Conservation (phyloP, 2,329 filamentous ascomycete species). For the Fusarium equiseti region DNA sequence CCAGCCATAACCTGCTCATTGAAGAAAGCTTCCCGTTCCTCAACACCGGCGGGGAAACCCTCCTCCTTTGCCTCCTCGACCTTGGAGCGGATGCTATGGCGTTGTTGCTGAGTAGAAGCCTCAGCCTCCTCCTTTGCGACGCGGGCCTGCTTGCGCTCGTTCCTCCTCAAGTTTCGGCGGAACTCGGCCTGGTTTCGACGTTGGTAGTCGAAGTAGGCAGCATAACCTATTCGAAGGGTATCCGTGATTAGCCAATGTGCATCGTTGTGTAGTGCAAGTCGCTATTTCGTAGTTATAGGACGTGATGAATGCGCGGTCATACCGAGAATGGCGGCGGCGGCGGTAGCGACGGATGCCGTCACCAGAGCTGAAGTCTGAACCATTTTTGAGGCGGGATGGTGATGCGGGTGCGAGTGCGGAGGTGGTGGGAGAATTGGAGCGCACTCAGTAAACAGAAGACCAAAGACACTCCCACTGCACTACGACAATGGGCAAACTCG, state of each 20-base stretch:
- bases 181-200: slow-evolving; percentile 74
- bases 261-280: slow-evolving; percentile 4
- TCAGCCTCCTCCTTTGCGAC: slow-evolving; percentile 79
- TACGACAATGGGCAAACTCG: slow-evolving; percentile 18
- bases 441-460: slow-evolving; percentile 14
- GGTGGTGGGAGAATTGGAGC: slow-evolving; percentile 8
- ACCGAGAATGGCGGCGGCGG: slow-evolving; percentile 72
- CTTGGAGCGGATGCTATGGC: slow-evolving; percentile 77
- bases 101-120: slow-evolving; percentile 73
- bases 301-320: slow-evolving; percentile 43
- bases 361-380: slow-evolving; percentile 67
- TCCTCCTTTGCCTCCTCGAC: slow-evolving; percentile 88
- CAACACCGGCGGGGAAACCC: slow-evolving; percentile 89
- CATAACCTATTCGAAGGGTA: slow-evolving; percentile 65
- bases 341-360: slow-evolving; percentile 71
- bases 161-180: slow-evolving; percentile 76
- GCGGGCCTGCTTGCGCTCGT: slow-evolving; percentile 78
- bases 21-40: slow-evolving; percentile 96
- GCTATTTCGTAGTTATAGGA: not conserved
- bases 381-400: slow-evolving; percentile 50
- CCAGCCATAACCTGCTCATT: slow-evolving; percentile 94
- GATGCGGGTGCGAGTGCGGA: slow-evolving; percentile 15
- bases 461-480: slow-evolving; percentile 21
- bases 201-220: slow-evolving; percentile 76
- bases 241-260: slow-evolving; percentile 34